A percentile compares a stretch with the other conserved stretches of the same genome.
Conservation (phyloP, 2,329 filamentous ascomycete genomes). For the Esteya vermicola region DNA sequence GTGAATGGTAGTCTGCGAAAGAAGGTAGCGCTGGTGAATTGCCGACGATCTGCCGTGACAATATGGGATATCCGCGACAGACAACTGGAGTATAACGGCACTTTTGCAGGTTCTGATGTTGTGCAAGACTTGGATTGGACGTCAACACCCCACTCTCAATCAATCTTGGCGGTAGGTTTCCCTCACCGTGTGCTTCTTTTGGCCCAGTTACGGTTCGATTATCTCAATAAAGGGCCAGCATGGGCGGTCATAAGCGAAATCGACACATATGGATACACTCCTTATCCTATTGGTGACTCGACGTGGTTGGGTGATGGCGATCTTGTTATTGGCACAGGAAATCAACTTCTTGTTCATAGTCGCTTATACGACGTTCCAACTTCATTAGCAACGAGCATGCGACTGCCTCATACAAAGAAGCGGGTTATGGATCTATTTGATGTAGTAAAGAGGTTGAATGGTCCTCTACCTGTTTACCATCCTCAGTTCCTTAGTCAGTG, state of each 20-base stretch:
- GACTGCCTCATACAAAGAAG: slow-evolving; percentile 31
- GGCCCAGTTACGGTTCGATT: slow-evolving; percentile 82
- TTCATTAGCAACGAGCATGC: slow-evolving; percentile 38
- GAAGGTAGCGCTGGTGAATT: slow-evolving; percentile 73
- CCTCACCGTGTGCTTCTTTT: slow-evolving; percentile 72
- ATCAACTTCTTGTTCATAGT: slow-evolving; percentile 78
- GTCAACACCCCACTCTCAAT: slow-evolving; percentile 76
- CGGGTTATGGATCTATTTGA: slow-evolving; percentile 61
- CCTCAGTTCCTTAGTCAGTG: slow-evolving; percentile 83
- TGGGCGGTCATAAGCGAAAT: slow-evolving; percentile 81
- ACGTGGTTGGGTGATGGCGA: slow-evolving; percentile 80
- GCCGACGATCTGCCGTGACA: slow-evolving; percentile 57
- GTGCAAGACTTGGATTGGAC: slow-evolving; percentile 91
- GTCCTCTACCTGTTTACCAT: slow-evolving; percentile 79
- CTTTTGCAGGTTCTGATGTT: slow-evolving; percentile 56
- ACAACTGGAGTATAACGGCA: slow-evolving; percentile 67
- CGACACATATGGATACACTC: slow-evolving; percentile 64
- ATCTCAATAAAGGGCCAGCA: slow-evolving; percentile 74
- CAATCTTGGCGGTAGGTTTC: slow-evolving; percentile 84
- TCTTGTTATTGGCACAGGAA: slow-evolving; percentile 77
- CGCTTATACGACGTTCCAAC: slow-evolving; percentile 54
- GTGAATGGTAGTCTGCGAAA: slow-evolving; percentile 77
- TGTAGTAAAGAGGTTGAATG: slow-evolving; percentile 70
- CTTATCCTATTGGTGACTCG: slow-evolving; percentile 84
- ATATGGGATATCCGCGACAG: slow-evolving; percentile 83